phyloP scores from a whole-genome alignment of 306 rosid species.

The Trichosanthes cucumerina region DNA sequence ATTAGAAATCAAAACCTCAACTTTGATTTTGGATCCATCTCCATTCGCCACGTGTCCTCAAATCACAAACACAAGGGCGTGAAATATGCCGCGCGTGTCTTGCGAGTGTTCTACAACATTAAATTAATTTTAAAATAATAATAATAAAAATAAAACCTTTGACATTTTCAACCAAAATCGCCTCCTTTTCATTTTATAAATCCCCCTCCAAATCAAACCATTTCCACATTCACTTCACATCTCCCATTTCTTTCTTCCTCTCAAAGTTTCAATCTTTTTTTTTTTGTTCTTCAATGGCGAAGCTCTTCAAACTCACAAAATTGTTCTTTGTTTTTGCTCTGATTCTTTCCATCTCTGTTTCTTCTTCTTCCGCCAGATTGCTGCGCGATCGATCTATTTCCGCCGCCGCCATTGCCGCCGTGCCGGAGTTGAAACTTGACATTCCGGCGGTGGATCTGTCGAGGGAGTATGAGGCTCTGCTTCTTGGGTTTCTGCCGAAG shows the following conservation, averaged over 20 bases:
- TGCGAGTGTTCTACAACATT: neutral
- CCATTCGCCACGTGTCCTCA: neutral
- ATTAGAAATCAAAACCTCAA: neutral
- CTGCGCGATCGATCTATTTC: neutral
- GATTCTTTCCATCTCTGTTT: neutral
- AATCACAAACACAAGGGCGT: neutral
- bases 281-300: neutral
- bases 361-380: neutral
- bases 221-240: neutral
- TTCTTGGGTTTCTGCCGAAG: slow-evolving; percentile 64
- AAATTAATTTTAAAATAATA: neutral
- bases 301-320: neutral
- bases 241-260: neutral
- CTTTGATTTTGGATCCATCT: neutral
- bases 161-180: slow-evolving; percentile 3
- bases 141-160: neutral
- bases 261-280: neutral
- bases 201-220: neutral
- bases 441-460: neutral
- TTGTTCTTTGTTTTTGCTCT: neutral
- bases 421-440: neutral
- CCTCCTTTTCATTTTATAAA: neutral
- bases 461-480: slow-evolving; percentile 24
- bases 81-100: neutral
- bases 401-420: neutral